A percentile compares a stretch with the other conserved stretches of the same genome.
phyloP scores from a whole-genome alignment of 2,329 filamentous ascomycete genomes.

The Aspergillus bombycis region DNA sequence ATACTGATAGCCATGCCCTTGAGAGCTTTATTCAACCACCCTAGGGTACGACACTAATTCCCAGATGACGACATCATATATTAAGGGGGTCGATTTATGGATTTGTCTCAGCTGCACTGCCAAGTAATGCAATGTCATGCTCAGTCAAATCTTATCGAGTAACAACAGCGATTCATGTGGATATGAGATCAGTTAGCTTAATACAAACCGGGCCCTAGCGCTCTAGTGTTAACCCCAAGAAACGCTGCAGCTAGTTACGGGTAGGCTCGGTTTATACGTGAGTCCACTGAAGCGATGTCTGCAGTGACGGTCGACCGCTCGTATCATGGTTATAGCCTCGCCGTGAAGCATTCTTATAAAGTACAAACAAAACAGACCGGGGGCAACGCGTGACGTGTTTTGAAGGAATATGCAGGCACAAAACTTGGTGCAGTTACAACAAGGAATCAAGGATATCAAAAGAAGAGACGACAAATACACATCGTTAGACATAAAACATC shows the following conservation, averaged over 20 bases:
- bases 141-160: not conserved
- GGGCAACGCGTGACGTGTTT: not conserved
- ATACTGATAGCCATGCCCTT: no score
- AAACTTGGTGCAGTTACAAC: not conserved
- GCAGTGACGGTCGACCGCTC: not conserved
- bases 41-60: no score
- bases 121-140: not conserved
- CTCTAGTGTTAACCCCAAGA: not conserved
- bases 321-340: not conserved
- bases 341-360: not conserved
- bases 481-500: not conserved
- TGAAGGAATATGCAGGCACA: no score
- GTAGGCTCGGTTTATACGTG: not conserved
- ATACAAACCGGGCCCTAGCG: not conserved
- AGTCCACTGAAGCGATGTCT: not conserved
- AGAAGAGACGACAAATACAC: not conserved
- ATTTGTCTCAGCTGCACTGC: no score
- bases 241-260: not conserved
- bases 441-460: not conserved
- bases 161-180: not conserved
- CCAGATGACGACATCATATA: no score
- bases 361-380: no score
- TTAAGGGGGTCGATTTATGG: no score
- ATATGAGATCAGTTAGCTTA: not conserved
- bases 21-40: no score